phyloP scores from a whole-genome alignment of 345 rosid species.

The Clausena lansium region DNA sequence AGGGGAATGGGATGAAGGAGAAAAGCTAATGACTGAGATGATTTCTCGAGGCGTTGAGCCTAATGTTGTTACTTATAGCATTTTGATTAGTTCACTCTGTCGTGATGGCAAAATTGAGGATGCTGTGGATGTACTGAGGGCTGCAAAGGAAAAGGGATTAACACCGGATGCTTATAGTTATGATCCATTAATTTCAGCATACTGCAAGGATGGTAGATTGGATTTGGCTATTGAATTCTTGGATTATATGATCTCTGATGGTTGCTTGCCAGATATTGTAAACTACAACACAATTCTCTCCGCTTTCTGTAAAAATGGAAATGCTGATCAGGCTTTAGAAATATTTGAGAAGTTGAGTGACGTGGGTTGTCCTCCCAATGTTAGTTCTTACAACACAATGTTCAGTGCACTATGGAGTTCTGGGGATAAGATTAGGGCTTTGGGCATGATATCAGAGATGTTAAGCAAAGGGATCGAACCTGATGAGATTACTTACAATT shows the following conservation, averaged over 20 bases:
- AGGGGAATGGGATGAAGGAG: conserved; percentile 76
- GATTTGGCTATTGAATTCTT: conserved; percentile 73
- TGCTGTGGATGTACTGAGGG: conserved; percentile 55
- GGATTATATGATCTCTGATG: conserved; percentile 70
- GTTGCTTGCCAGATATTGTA: conserved; percentile 77
- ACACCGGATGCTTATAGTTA: conserved; percentile 73
- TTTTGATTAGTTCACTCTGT: conserved; percentile 59
- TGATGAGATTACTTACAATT: conserved; percentile 75
- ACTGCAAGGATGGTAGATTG: conserved; percentile 66
- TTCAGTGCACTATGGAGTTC: conserved; percentile 73
- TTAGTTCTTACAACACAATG: conserved; percentile 82
- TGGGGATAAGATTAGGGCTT: conserved; percentile 56
- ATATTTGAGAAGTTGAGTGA: conserved; percentile 62
- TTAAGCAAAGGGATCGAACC: conserved; percentile 55
- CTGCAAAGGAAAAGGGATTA: conserved; percentile 59
- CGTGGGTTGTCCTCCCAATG: conserved; percentile 75
- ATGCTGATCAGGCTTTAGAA: conserved; percentile 67
- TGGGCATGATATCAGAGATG: conserved; percentile 69
- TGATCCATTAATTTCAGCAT: conserved; percentile 79
- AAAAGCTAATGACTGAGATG: conserved; percentile 64
- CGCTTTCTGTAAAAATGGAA: conserved; percentile 67
- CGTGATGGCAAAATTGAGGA: conserved; percentile 64
- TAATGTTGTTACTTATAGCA: conserved; percentile 71
- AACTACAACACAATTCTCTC: conserved; percentile 78
- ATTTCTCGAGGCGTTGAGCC: conserved; percentile 51